Conservation (phyloP, 805 yeast genomes). For the Myxozyma melibiosi region DNA sequence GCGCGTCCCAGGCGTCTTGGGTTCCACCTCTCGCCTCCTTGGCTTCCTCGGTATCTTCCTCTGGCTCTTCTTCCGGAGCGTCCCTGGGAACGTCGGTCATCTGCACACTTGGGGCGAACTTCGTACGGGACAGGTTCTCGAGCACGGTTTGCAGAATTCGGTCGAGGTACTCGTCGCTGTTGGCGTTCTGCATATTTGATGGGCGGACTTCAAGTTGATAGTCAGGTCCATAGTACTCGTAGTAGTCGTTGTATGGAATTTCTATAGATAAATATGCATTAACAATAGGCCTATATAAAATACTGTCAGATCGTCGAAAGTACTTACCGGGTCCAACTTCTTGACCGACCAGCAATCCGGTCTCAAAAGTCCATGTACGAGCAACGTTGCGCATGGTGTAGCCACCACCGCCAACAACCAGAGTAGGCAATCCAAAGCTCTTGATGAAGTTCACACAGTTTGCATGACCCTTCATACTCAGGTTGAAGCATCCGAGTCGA, state of each 20-base stretch:
- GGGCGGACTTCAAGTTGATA: constrained; percentile 93
- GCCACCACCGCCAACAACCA: constrained; percentile 97
- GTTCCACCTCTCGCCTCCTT: constrained; percentile 92
- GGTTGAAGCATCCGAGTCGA: constrained; percentile 88
- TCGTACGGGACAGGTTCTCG: constrained; percentile 80
- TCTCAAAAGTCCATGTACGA: constrained; percentile 94
- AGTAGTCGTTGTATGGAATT: constrained; percentile 91
- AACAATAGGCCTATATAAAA: background rate
- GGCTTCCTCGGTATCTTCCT: constrained; percentile 74
- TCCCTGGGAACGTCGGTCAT: constrained; percentile 87
- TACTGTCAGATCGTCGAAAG: background rate
- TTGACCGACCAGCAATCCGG: constrained; percentile 72
- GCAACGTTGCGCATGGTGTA: constrained; percentile 95
- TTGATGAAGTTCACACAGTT: constrained; percentile 90
- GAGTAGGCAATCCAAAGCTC: constrained; percentile 84
- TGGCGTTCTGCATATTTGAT: constrained; percentile 94
- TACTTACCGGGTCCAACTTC: constrained; percentile 49
- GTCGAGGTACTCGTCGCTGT: constrained; percentile 87
- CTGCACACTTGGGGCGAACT: constrained; percentile 96
- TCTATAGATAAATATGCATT: constrained; percentile 45
- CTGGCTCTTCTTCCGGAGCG: constrained; percentile 72
- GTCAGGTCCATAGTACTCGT: constrained; percentile 97
- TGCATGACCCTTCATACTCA: constrained; percentile 91
- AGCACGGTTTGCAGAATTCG: constrained; percentile 77
- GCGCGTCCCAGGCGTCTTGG: constrained; percentile 76